Base-by-base conservation (phyloP, 768 basidiomycete genomes). In the Russula brevipes region DNA sequence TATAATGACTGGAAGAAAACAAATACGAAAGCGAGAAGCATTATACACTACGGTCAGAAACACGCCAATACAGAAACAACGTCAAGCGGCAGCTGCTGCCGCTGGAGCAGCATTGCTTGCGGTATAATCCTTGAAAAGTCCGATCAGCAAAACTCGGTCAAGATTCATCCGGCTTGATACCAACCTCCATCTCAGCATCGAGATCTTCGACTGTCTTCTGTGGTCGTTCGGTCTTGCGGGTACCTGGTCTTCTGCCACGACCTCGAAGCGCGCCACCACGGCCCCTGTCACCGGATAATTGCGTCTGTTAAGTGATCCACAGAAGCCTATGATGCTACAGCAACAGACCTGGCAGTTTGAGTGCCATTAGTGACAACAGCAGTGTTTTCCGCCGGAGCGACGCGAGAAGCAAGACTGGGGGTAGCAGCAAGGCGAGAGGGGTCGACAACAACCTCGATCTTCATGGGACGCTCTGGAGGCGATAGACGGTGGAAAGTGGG, bases 101-200 rank as follows among this genome's bases (percentile, higher is more conserved):
- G 78, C 74, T 54, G 83, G 76, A 17, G 85, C 80, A 2, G 70
- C 39, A 17, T 79, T 86, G 70, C 75, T 81, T 14, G 85, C 79
- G 41, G 87, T 88, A 68, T 89, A 89, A 70, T 89, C 87, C 87
- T 89, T 41, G 3, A 57, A 51, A 42, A 57, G 35, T 57, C 58
- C 57, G n/a, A 54, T 67, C 52, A 59, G 42, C 4, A n/a, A 10
- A 11, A 6, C 7, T 2, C 16, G 46, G 1, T 35, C 45, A 5
- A 58, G 8, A 16, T 30, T 16, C 33, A 31, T 14, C 24, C 4
- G 56, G 24, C 31, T 12, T 4, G 19, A 73, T 24, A 60, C 85
- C 44, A 63, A 96, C 96, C 84, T 90, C 90, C 96, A 98, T 98
- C 80, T 98, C 96, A 8, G 95, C 94, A 73, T 98, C 96, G 47